Conservation (phyloP, 495 filamentous ascomycete genomes). For the Aspergillus cristatus region DNA sequence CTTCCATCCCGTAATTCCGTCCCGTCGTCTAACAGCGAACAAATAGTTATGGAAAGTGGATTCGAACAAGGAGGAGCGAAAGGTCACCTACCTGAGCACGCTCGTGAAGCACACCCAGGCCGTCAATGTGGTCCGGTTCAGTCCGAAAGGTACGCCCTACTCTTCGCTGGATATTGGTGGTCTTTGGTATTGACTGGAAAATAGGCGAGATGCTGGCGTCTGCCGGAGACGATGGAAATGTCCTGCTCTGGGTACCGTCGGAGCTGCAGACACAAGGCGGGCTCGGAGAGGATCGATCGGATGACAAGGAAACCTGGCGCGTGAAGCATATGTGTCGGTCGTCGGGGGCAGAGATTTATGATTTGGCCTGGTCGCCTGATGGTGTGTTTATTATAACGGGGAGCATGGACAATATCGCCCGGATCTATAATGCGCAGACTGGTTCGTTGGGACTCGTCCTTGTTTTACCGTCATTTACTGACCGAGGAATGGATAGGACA, state of each 20-base stretch:
- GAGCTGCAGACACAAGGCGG: conserved; percentile 55
- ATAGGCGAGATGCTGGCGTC: conserved; percentile 87
- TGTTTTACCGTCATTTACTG: conserved; percentile 1
- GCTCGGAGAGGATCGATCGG: conserved; percentile 75
- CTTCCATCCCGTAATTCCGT: conserved; percentile 1
- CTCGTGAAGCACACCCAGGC: conserved; percentile 90
- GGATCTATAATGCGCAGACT: conserved; percentile 92
- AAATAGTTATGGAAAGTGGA: conserved; percentile 84
- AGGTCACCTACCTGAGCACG: conserved; percentile 83
- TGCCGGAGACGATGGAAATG: conserved; percentile 94
- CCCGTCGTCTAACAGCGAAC: conserved; percentile 14
- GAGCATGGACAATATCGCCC: conserved; percentile 97
- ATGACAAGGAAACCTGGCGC: conserved; percentile 95
- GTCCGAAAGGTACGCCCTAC: conserved; percentile 62
- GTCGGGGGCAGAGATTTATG: conserved; percentile 88
- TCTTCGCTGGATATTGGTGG: too few relatives aligned
- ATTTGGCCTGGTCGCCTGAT: conserved; percentile 96
- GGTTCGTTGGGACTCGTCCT: conserved; percentile 43
- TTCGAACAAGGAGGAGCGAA: conserved; percentile 73
- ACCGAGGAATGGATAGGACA: conserved; percentile 47
- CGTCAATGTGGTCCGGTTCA: conserved; percentile 96
- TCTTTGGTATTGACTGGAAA: conserved; percentile 18
- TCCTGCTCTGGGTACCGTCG: conserved; percentile 87
- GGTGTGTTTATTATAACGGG: conserved; percentile 94
- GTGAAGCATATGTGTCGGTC: conserved; percentile 96